phyloP scores from a whole-genome alignment of 2,329 filamentous ascomycete species.

The Mycogone perniciosa region DNA sequence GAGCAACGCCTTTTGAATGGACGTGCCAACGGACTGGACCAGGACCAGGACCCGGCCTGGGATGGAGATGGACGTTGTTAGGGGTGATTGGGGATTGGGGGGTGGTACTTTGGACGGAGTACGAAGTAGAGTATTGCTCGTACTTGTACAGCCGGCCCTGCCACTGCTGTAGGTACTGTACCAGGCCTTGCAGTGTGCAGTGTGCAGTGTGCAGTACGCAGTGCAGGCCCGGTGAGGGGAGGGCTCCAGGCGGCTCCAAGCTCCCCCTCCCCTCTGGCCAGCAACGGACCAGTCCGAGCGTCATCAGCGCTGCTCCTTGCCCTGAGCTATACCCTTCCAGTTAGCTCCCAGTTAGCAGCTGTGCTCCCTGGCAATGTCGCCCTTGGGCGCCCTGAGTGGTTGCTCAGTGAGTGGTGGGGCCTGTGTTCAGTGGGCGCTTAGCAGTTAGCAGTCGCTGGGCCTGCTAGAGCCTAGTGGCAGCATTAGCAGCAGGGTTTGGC shows the following conservation, averaged over 20 bases:
- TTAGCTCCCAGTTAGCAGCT: slow-evolving; percentile 7
- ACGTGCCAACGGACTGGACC: slow-evolving; percentile 4
- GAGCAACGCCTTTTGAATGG: slow-evolving; percentile 37
- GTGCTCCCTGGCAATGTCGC: slow-evolving; percentile 7
- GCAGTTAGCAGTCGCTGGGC: background rate
- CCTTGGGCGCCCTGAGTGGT: slow-evolving; percentile 8
- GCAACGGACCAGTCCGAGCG: slow-evolving; percentile 7
- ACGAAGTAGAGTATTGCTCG: background rate
- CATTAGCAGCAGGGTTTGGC: background rate
- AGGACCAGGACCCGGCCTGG: slow-evolving; percentile 19
- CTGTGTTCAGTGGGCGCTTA: slow-evolving; percentile 13
- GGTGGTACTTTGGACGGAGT: background rate
- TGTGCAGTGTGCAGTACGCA: background rate
- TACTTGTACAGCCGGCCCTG: slow-evolving; percentile 3
- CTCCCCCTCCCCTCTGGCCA: background rate
- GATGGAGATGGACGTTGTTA: slow-evolving; percentile 28
- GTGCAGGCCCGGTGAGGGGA: background rate
- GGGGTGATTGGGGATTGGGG: slow-evolving; percentile 18
- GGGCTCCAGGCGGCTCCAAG: too few species aligned
- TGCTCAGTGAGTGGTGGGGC: slow-evolving; percentile 12
- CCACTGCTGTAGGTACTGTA: background rate
- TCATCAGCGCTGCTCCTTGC: slow-evolving; percentile 10
- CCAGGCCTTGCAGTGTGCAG: background rate
- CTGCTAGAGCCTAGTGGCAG: background rate
- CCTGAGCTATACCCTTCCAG: slow-evolving; percentile 8